Evolutionary conservation across 1,284 basidiomycete genomes (phyloP), one percentile per base, ranked within the genome.

Genomic region (Tremellales sp.): DNA sequence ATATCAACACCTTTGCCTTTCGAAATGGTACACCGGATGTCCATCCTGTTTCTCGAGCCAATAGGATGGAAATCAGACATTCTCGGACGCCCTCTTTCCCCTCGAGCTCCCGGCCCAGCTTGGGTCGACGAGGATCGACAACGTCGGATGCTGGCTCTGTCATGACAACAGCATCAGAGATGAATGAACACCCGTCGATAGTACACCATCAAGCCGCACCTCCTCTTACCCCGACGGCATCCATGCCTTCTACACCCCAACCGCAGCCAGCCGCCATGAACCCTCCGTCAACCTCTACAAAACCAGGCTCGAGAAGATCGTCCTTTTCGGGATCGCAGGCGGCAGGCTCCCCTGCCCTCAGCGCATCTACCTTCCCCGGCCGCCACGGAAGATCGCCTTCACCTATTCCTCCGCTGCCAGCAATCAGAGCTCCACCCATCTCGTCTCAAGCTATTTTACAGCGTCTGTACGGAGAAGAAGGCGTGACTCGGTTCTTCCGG

Each of bases 401-500:
- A 0, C 91, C 91, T 1, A 88, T 91, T 79, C 88, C 87, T 13
- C 86, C 87, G 13, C 77, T 91, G 6, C 89, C 89, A 24, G 88
- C 89, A 7, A 91, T 92, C 60, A 83, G 89, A 40, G 65, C 69
- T 4, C 61, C 63, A 5, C 61, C 65, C 7, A 53, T 60, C 5
- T 57, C 60, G 0, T 51, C 55, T 19, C 62, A 58, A n/a, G 74
- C 77, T 12, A 78, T 83, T 37, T 80, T 65, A 43, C 71, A 73
- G 49, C 57, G 80, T 50, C 76, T 98, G 22, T 99, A 97, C 61
- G 92, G 93, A 35, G 94, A 98, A 68, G 93, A 97, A 70, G 88
- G 84, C 58, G 91, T 84, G 62, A 93, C 89, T 3, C 91, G 94
- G 58, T 98, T 98, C 76, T 98, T 97, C 79, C 79, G 95, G 25